phyloP scores from a whole-genome alignment of 108 stramenopile species.

The Pseudonitzschia delicatissima region DNA sequence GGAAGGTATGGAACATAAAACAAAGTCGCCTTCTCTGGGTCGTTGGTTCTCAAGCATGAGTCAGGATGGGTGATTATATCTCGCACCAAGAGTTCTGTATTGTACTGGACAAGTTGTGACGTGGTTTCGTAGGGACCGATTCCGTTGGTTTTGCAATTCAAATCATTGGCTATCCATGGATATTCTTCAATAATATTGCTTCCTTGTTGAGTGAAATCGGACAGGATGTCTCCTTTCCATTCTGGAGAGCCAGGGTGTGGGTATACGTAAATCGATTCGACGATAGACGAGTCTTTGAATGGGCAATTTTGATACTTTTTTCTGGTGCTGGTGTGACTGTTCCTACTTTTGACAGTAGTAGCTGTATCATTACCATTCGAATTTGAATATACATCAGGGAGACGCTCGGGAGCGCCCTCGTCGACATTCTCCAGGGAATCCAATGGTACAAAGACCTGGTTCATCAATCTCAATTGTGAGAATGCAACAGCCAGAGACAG shows the following conservation, averaged over 20 bases:
- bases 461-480: constrained; percentile 1
- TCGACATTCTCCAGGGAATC: background rate
- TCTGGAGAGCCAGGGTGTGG: constrained; percentile 38
- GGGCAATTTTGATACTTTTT: constrained; percentile 18
- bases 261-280: constrained; percentile 43
- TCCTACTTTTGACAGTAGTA: background rate
- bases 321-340: background rate
- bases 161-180: constrained; percentile 37
- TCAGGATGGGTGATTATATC: constrained; percentile 40
- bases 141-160: constrained; percentile 9
- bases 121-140: constrained; percentile 29
- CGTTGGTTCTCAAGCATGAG: constrained; percentile 37
- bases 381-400: background rate
- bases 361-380: background rate
- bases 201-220: constrained; percentile 10
- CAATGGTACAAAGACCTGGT: background rate
- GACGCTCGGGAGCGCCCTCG: too few species aligned
- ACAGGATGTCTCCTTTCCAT: constrained; percentile 36
- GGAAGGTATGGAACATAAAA: constrained; percentile 50
- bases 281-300: constrained; percentile 39
- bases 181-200: background rate
- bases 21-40: constrained; percentile 34
- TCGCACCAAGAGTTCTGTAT: constrained; percentile 36
- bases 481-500: background rate
- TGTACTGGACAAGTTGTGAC: constrained; percentile 29